Conservation (phyloP, 2,329 filamentous ascomycete genomes). For the Aspergillus costaricaensis region DNA sequence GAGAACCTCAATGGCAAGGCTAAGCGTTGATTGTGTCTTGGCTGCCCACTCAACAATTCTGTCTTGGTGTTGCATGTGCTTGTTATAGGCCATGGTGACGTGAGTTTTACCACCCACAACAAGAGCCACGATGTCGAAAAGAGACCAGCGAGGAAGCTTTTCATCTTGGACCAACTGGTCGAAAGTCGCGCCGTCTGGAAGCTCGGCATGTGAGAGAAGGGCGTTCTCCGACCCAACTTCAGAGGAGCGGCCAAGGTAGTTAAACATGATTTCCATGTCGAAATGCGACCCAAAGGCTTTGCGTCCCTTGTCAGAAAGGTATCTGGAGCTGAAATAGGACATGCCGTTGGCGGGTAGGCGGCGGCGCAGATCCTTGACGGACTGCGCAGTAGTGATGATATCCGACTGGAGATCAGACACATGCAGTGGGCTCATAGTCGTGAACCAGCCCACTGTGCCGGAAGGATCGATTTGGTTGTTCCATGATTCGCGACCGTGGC, state of each 20-base stretch:
- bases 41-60: neutral
- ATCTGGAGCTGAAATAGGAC: conserved; percentile 14
- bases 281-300: neutral
- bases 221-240: conserved; percentile 4
- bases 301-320: conserved; percentile 6
- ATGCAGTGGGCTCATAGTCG: conserved; percentile 7
- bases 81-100: neutral
- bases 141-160: conserved; percentile 7
- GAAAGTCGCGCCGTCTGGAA: neutral
- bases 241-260: conserved; percentile 10
- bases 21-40: neutral
- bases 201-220: neutral
- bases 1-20: neutral
- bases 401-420: neutral
- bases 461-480: conserved; percentile 8
- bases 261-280: conserved; percentile 15
- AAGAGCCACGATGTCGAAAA: conserved; percentile 6
- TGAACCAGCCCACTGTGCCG: conserved; percentile 14
- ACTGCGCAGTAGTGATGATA: neutral
- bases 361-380: conserved; percentile 7
- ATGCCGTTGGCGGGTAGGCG: conserved; percentile 8
- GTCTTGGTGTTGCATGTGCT: neutral
- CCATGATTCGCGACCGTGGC: conserved; percentile 20
- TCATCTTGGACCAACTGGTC: neutral
- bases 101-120: conserved; percentile 1